These are phyloP conservation scores for Populus deltoides DNA, from an alignment of 345 rosid species.

Conservation along the genomic window DNA sequence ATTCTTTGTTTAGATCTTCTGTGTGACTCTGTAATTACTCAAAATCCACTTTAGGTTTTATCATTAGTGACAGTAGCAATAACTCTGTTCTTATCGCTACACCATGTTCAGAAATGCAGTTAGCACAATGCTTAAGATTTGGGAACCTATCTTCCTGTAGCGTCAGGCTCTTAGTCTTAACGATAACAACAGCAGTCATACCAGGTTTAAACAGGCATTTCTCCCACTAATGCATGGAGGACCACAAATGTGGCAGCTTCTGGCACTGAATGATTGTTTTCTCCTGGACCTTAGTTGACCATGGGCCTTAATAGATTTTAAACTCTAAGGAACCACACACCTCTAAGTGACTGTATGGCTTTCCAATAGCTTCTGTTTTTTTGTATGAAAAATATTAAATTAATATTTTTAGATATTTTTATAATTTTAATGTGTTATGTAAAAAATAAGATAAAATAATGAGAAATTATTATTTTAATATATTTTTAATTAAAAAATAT, in stretches of 20 bases:
- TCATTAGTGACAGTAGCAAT: background rate
- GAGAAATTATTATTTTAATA: too few species aligned
- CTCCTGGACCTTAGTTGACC: background rate
- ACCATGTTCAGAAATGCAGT: slow-evolving; percentile 1
- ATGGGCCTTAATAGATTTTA: too few species aligned
- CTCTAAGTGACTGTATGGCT: too few species aligned
- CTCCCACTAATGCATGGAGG: background rate
- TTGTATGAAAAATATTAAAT: too few species aligned
- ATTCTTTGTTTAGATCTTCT: slow-evolving; percentile 1
- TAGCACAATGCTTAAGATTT: background rate
- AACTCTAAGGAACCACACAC: too few species aligned
- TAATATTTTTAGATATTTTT: too few species aligned
- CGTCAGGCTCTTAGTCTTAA: background rate
- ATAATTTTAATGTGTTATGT: too few species aligned
- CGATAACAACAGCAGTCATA: background rate
- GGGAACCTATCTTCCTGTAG: background rate
- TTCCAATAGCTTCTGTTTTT: too few species aligned
- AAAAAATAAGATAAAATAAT: too few species aligned
- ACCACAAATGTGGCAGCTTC: background rate
- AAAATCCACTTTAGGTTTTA: background rate
- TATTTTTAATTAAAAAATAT: too few species aligned
- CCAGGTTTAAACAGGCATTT: background rate
- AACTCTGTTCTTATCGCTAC: background rate
- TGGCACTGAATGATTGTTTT: background rate
- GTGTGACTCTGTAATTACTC: background rate